phyloP scores from a whole-genome alignment of 257 asterid species.

The Solanum okadae region DNA sequence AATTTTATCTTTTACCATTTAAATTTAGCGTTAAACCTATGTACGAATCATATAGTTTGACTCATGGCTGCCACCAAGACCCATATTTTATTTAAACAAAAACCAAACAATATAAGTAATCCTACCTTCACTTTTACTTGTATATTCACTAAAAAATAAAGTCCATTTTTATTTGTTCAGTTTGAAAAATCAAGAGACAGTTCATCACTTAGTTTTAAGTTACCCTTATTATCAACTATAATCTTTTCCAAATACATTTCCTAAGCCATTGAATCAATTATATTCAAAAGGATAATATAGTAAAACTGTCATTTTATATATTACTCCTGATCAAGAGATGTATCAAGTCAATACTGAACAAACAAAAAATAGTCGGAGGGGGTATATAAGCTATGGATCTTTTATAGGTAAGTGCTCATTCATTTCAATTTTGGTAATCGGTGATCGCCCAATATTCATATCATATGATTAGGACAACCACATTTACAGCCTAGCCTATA shows the following conservation, averaged over 20 bases:
- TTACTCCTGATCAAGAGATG: not conserved
- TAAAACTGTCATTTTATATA: not conserved
- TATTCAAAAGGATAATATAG: not conserved
- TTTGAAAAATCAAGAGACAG: not conserved
- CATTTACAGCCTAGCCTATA: not conserved
- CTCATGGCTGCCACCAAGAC: not conserved
- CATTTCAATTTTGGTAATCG: not conserved
- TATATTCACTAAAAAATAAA: no score
- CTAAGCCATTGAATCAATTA: not conserved
- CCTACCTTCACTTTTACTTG: no score
- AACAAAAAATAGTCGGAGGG: not conserved
- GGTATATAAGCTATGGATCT: not conserved
- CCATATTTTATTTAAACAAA: not conserved
- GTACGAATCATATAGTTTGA: not conserved
- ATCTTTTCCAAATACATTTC: not conserved
- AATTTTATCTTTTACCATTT: no score
- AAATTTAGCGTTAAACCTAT: not conserved
- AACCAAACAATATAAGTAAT: no score
- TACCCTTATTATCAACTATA: not conserved
- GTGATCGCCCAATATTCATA: not conserved
- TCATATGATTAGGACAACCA: not conserved
- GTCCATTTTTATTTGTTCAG: no score
- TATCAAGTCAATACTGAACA: rapidly evolving
- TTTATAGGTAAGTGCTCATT: not conserved
- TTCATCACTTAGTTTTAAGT: not conserved